A percentile compares a stretch with the other conserved stretches of the same genome.
Evolutionary conservation across 1,284 basidiomycete genomes (phyloP).

Genomic region (Microbotryum intermedium): DNA sequence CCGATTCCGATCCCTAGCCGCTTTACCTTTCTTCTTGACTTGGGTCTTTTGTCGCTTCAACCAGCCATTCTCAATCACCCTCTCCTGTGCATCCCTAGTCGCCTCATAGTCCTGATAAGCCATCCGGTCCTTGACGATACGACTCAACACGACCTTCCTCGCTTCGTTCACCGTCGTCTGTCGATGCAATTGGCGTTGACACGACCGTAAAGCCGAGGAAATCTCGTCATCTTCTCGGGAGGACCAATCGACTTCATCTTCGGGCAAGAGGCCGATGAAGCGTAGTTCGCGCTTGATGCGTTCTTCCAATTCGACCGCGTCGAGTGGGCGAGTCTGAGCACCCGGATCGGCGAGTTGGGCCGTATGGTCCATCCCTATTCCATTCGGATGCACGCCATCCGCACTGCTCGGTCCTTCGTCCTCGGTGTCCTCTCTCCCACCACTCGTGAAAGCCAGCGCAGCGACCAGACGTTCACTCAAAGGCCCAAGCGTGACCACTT

Average conservation of each 20-base stretch:
- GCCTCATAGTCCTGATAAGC: conserved; percentile 82
- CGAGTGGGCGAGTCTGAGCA: conserved; percentile 29
- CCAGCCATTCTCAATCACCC: conserved; percentile 54
- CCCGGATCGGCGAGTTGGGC: no score
- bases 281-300: conserved; percentile 48
- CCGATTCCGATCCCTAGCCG: no score
- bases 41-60: conserved; percentile 42
- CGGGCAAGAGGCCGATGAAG: conserved; percentile 46
- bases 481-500: conserved; percentile 60
- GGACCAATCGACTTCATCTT: conserved; percentile 43
- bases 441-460: conserved; percentile 47
- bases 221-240: conserved; percentile 85
- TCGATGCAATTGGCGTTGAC: conserved; percentile 68
- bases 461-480: conserved; percentile 55
- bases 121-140: conserved; percentile 74
- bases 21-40: conserved; percentile 41
- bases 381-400: neutral
- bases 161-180: conserved; percentile 74
- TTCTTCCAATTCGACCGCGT: conserved; percentile 49
- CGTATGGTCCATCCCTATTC: no score
- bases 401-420: conserved; percentile 1
- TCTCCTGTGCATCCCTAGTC: conserved; percentile 69
- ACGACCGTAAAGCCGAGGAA: conserved; percentile 75
- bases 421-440: neutral
- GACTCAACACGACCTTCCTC: conserved; percentile 62